A percentile compares a stretch with the other conserved stretches of the same genome.
Conservation (phyloP, 495 filamentous ascomycete genomes). For the Mytilinidion resinicola region DNA sequence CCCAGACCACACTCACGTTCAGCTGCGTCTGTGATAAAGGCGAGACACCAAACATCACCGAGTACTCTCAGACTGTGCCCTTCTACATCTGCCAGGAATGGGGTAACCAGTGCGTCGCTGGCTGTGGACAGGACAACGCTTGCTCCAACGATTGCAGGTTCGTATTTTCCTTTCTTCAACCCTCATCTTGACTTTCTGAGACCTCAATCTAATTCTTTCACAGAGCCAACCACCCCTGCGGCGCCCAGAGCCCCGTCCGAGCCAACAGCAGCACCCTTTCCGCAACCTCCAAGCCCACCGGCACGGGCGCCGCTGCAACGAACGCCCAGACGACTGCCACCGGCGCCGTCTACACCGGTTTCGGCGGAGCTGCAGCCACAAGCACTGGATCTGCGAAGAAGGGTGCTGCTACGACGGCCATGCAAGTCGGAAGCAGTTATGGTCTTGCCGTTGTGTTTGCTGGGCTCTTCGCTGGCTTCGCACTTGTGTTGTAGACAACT, state of each 20-base stretch:
- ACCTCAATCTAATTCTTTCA: not conserved
- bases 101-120: slow-evolving; percentile 61
- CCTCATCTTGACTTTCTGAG: not conserved
- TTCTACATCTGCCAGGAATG: slow-evolving; percentile 74
- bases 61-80: slow-evolving; percentile 81
- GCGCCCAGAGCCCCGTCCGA: slow-evolving; percentile 61
- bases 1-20: slow-evolving; percentile 60
- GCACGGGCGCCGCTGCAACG: slow-evolving; percentile 29
- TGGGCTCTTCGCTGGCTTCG: slow-evolving; percentile 59
- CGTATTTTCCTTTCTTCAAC: not conserved
- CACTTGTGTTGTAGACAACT: slow-evolving; percentile 29
- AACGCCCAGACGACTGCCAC: slow-evolving; percentile 27
- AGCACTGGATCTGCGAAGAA: slow-evolving; percentile 31
- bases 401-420: slow-evolving; percentile 40
- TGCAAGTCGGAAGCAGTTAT: slow-evolving; percentile 53
- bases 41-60: slow-evolving; percentile 63
- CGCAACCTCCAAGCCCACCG: slow-evolving; percentile 37
- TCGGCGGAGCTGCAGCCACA: slow-evolving; percentile 40
- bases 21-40: slow-evolving; percentile 69
- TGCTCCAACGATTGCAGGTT: slow-evolving; percentile 60
- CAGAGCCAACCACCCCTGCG: slow-evolving; percentile 63
- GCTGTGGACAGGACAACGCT: slow-evolving; percentile 51
- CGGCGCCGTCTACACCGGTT: slow-evolving; percentile 36
- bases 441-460: slow-evolving; percentile 51
- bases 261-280: slow-evolving; percentile 44